Evolutionary conservation across 2,329 filamentous ascomycete species (phyloP).

Genomic region (Coniella vitis): DNA sequence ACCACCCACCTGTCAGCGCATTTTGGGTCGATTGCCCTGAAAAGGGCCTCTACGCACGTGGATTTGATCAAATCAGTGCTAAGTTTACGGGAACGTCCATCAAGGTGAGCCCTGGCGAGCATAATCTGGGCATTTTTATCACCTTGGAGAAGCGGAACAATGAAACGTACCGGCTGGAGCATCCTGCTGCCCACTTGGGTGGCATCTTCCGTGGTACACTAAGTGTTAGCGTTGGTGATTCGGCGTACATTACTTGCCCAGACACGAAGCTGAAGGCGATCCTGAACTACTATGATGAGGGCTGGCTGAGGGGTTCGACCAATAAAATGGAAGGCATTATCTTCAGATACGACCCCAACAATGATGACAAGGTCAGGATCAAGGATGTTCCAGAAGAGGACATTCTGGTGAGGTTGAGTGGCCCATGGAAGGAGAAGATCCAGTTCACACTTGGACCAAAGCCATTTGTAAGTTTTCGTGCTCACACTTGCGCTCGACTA

Average conservation of each 20-base stretch:
- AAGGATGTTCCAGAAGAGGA: slow-evolving; percentile 84
- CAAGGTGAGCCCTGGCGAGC: slow-evolving; percentile 82
- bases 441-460: slow-evolving; percentile 54
- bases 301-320: slow-evolving; percentile 85
- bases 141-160: slow-evolving; percentile 70
- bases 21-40: slow-evolving; percentile 92
- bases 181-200: slow-evolving; percentile 87
- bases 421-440: slow-evolving; percentile 74
- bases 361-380: slow-evolving; percentile 71
- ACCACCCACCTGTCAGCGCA: slow-evolving; percentile 94
- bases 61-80: slow-evolving; percentile 93
- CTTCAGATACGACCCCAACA: slow-evolving; percentile 83
- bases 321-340: slow-evolving; percentile 88
- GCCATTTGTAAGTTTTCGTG: slow-evolving; percentile 48
- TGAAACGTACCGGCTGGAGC: slow-evolving; percentile 91
- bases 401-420: slow-evolving; percentile 73
- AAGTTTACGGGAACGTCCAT: slow-evolving; percentile 97
- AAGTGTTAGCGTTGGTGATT: slow-evolving; percentile 83
- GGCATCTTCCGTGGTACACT: slow-evolving; percentile 83
- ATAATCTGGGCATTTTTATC: slow-evolving; percentile 95
- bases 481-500: background rate
- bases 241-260: slow-evolving; percentile 82
- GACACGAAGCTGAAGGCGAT: slow-evolving; percentile 88
- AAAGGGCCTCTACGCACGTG: slow-evolving; percentile 77
- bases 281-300: slow-evolving; percentile 86